Conservation (phyloP, 495 filamentous ascomycete species). For the Penicillium cataractarum region DNA sequence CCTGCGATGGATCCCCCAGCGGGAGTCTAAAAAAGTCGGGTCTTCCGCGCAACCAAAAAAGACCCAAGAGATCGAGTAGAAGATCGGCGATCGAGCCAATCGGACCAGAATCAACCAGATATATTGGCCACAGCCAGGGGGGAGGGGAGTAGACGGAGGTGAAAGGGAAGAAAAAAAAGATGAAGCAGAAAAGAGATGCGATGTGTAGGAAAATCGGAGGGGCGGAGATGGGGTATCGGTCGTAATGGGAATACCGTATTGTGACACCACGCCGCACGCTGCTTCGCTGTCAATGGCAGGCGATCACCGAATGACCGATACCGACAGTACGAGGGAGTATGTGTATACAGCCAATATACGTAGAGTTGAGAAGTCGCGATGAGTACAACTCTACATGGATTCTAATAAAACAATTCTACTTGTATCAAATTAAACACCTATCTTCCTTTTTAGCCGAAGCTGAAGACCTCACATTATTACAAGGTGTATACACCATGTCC, state of each 20-base stretch:
- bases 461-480: not conserved
- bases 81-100: slow-evolving; percentile 28
- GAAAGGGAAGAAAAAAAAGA: slow-evolving; percentile 8
- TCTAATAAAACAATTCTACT: not conserved
- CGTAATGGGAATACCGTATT: slow-evolving; percentile 11
- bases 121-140: slow-evolving; percentile 5
- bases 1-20: slow-evolving; percentile 36
- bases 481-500: not conserved
- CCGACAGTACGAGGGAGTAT: not conserved
- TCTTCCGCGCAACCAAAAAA: slow-evolving; percentile 19
- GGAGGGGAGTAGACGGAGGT: not conserved
- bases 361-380: not conserved
- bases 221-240: slow-evolving; percentile 18
- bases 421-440: not conserved
- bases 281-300: not conserved
- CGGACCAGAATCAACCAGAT: slow-evolving; percentile 7
- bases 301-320: not conserved
- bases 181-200: slow-evolving; percentile 19
- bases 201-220: slow-evolving; percentile 29
- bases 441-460: not conserved
- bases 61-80: not conserved
- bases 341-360: not conserved
- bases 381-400: not conserved
- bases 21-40: slow-evolving; percentile 32
- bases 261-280: slow-evolving; percentile 16